Evolutionary conservation across 2,329 filamentous ascomycete species (phyloP).

Genomic region (Mollisiaceae sp.): DNA sequence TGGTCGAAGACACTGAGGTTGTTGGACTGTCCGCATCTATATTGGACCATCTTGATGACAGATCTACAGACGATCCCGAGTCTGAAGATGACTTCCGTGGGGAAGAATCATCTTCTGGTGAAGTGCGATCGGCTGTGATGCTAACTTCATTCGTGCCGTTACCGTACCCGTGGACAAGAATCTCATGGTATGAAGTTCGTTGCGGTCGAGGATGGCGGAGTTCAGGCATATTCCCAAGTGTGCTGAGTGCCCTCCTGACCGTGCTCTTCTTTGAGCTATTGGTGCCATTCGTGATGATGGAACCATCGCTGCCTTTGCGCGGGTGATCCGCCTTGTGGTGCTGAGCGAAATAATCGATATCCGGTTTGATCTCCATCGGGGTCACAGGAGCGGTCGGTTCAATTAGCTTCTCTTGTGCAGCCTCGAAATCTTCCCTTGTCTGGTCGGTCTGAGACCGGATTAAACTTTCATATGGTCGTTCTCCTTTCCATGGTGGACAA

Average conservation of each 20-base stretch:
- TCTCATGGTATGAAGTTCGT: slow-evolving; percentile 52
- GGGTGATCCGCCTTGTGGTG: slow-evolving; percentile 31
- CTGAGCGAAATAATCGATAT: slow-evolving; percentile 59
- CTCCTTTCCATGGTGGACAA: slow-evolving; percentile 38
- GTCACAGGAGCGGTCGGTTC: slow-evolving; percentile 2
- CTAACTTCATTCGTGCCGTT: slow-evolving; percentile 54
- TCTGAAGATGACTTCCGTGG: slow-evolving; percentile 24
- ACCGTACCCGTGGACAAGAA: slow-evolving; percentile 58
- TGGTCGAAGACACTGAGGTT: slow-evolving; percentile 22
- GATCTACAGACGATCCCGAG: slow-evolving; percentile 22
- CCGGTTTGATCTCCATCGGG: slow-evolving; percentile 51
- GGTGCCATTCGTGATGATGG: slow-evolving; percentile 15
- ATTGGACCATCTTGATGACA: slow-evolving; percentile 35
- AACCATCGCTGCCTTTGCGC: slow-evolving; percentile 23
- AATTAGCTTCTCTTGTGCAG: slow-evolving; percentile 5
- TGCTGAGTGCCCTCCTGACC: slow-evolving; percentile 42
- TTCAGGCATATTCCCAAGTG: slow-evolving; percentile 35
- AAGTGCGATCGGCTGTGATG: slow-evolving; percentile 13
- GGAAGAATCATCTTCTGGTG: slow-evolving; percentile 10
- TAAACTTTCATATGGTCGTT: slow-evolving; percentile 27
- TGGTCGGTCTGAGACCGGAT: slow-evolving; percentile 33
- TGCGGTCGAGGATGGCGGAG: slow-evolving; percentile 35
- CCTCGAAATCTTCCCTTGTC: slow-evolving; percentile 24
- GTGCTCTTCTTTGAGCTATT: slow-evolving; percentile 33
- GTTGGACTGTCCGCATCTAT: slow-evolving; percentile 25